A percentile compares a stretch with the other conserved stretches of the same genome.
Conservation (phyloP, 2,329 filamentous ascomycete genomes). For the Diaporthe amygdali region DNA sequence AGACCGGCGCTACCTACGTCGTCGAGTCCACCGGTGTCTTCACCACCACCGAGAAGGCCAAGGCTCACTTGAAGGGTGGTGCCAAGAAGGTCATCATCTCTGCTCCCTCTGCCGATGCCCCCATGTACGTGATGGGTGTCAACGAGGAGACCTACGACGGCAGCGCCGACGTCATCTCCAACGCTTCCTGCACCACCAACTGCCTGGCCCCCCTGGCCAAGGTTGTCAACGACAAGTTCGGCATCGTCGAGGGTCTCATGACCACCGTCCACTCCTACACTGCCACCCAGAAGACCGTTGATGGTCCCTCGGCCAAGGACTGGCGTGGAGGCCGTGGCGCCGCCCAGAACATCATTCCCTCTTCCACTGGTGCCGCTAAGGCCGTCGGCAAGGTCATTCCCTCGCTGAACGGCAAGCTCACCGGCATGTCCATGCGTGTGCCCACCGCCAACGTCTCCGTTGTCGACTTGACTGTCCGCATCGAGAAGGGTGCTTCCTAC, state of each 20-base stretch:
- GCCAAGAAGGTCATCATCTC: slow-evolving; percentile 98
- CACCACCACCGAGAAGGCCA: slow-evolving; percentile 97
- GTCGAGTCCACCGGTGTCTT: slow-evolving; percentile 99
- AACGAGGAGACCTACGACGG: slow-evolving; percentile 94
- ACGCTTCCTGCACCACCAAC: slow-evolving; percentile 99
- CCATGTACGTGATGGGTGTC: slow-evolving; percentile 99
- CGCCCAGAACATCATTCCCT: slow-evolving; percentile 99
- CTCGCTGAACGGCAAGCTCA: slow-evolving; percentile 97
- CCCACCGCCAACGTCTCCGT: slow-evolving; percentile 99
- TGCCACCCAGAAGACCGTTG: slow-evolving; percentile 99
- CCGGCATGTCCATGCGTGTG: slow-evolving; percentile 99
- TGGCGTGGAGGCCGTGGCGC: slow-evolving; percentile 99
- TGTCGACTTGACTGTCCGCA: slow-evolving; percentile 92
- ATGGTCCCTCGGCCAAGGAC: slow-evolving; percentile 97
- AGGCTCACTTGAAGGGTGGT: slow-evolving; percentile 91
- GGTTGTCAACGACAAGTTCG: slow-evolving; percentile 98
- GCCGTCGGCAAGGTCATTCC: slow-evolving; percentile 99
- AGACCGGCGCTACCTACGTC: slow-evolving; percentile 89
- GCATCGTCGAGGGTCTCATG: slow-evolving; percentile 98
- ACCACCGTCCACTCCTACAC: slow-evolving; percentile 99
- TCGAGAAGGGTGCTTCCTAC: slow-evolving; percentile 88
- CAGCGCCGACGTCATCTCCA: slow-evolving; percentile 93
- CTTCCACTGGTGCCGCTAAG: slow-evolving; percentile 99
- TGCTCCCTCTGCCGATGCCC: slow-evolving; percentile 90
- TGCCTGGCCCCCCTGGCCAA: slow-evolving; percentile 99